Percentiles rank a stretch among this genome's conserved stretches.
Evolutionary conservation across 2,329 filamentous ascomycete species (phyloP).

Genomic region (Cladophialophora carrionii): DNA sequence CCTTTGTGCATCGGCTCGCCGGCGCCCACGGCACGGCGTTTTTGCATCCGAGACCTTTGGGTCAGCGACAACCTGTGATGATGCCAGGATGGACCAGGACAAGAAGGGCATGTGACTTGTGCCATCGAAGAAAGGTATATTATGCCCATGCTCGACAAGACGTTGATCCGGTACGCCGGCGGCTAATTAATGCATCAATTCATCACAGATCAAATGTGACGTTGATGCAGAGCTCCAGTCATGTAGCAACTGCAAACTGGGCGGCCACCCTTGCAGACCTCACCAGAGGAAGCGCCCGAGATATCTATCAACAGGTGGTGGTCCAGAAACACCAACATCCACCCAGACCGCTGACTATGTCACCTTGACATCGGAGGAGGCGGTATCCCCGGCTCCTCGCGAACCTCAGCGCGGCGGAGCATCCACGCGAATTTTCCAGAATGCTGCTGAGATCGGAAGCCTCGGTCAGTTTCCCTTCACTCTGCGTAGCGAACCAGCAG

Average conservation of each 20-base stretch:
- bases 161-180: neutral
- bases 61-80: too few species aligned
- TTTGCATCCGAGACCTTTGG: too few species aligned
- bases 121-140: constrained; percentile 25
- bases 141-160: neutral
- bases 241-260: constrained; percentile 21
- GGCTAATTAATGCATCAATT: neutral
- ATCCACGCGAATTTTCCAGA: neutral
- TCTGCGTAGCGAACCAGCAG: neutral
- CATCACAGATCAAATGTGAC: constrained; percentile 25
- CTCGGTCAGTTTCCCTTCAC: neutral
- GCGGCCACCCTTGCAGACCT: constrained; percentile 8
- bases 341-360: neutral
- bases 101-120: constrained; percentile 19
- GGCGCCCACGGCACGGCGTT: too few species aligned
- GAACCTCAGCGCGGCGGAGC: neutral
- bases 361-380: neutral
- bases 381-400: neutral
- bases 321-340: neutral
- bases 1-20: too few species aligned
- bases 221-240: constrained; percentile 1
- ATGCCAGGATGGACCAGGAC: constrained; percentile 8
- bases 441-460: neutral
- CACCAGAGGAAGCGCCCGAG: constrained; percentile 23
- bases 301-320: constrained; percentile 7